A percentile compares a stretch with the other conserved stretches of the same genome.
These are phyloP conservation scores for Colletotrichum tropicicola DNA, from an alignment of 2,329 filamentous ascomycete species.

Conservation along the genomic window DNA sequence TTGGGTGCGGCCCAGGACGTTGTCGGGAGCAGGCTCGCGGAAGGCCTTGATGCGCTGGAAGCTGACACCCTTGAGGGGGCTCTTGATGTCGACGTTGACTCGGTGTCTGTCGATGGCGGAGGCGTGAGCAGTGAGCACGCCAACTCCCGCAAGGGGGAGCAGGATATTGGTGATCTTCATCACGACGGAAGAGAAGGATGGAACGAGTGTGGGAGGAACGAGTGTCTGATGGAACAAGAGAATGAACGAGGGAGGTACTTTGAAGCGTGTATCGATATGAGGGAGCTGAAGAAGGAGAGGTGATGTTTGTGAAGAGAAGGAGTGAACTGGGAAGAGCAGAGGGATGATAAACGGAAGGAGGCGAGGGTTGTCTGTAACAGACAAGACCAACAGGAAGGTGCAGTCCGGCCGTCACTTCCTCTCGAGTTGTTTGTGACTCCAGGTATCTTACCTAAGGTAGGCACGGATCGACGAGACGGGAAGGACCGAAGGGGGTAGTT, in stretches of 20 bases:
- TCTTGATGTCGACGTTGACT: slow-evolving; percentile 38
- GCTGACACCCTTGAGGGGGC: slow-evolving; percentile 46
- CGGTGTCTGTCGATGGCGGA: slow-evolving; percentile 14
- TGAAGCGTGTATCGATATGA: neutral
- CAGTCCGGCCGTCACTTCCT: neutral
- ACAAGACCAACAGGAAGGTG: neutral
- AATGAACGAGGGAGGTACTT: neutral
- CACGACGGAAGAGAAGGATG: neutral
- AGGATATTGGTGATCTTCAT: slow-evolving; percentile 25
- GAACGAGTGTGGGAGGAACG: slow-evolving; percentile 10
- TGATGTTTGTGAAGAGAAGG: neutral
- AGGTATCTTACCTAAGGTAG: no score
- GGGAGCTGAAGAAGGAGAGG: neutral
- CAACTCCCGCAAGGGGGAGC: slow-evolving; percentile 11
- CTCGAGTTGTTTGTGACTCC: neutral
- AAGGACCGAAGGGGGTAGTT: neutral
- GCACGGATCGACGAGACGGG: neutral
- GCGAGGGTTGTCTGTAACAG: neutral
- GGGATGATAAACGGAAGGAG: neutral
- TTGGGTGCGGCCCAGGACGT: slow-evolving; percentile 40
- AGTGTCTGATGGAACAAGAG: slow-evolving; percentile 2
- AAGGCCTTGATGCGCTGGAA: slow-evolving; percentile 45
- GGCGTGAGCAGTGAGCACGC: neutral
- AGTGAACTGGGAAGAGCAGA: neutral
- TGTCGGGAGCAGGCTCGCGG: slow-evolving; percentile 38